Conservation (phyloP, 1,284 basidiomycete species). For the Polyporus tsugae region DNA sequence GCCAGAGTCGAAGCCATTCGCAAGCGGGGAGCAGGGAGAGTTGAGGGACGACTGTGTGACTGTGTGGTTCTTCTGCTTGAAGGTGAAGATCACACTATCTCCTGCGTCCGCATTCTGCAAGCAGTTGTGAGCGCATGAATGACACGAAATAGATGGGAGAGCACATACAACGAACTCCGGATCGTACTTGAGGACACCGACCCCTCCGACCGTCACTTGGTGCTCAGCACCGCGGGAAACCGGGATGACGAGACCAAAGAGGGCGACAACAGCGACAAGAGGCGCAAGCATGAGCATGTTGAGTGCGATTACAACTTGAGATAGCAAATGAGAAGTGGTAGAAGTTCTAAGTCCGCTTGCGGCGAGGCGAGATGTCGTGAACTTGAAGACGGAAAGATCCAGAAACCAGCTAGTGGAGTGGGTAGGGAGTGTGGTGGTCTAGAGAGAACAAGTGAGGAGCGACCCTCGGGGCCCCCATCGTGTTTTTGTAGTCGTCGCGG, state of each 20-base stretch:
- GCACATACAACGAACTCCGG: constrained; percentile 57
- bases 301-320: neutral
- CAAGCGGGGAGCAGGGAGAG: constrained; percentile 53
- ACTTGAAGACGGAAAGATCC: constrained; percentile 7
- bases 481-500: constrained; percentile 18
- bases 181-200: constrained; percentile 52
- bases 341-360: neutral
- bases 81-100: constrained; percentile 60
- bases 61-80: constrained; percentile 71
- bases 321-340: neutral
- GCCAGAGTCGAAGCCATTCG: constrained; percentile 62
- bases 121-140: neutral
- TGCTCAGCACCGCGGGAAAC: constrained; percentile 46
- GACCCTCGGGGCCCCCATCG: constrained; percentile 7
- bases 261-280: constrained; percentile 31
- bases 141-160: neutral
- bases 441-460: constrained; percentile 12
- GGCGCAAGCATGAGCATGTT: constrained; percentile 19
- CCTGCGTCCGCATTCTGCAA: constrained; percentile 54
- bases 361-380: constrained; percentile 13
- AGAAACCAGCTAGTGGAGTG: constrained; percentile 15
- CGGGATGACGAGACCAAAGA: constrained; percentile 39
- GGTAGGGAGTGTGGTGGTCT: constrained; percentile 15
- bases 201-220: constrained; percentile 61
- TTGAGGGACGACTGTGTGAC: constrained; percentile 65